Evolutionary conservation across 371 early-diverging fungal genomes (phyloP), one percentile per base, ranked within the genome.

Genomic region (Mucor lusitanicus): DNA sequence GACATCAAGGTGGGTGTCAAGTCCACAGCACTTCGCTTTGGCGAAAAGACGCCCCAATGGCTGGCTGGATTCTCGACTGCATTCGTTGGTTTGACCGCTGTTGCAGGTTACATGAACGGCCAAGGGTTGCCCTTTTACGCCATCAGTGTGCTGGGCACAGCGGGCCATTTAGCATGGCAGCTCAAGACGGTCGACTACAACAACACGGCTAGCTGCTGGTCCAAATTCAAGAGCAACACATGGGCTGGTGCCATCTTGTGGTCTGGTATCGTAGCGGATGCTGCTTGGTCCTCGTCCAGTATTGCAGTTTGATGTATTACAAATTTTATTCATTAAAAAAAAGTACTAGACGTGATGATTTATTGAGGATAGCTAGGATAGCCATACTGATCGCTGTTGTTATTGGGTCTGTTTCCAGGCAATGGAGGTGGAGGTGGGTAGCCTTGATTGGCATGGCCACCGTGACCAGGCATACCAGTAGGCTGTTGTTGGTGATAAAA

Each of bases 1-100:
- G 98, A 98, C 76, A 42, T 91, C 39, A 78, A 82, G 48, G 90
- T 88, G 12, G 97, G 97, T 5, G 91, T 97, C 59, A 95, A 95
- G 73, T 97, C 97, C 0, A 97, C 98, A 4, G 96, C 98, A 0
- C 71, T 97, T 8, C 81, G 87, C 2, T 95, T 97, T 79, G 96
- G 90, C 3, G 88, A 90, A 17, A 83, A 87, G 37, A 90, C 94
- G 1, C 88, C 88, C 37, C 74, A 80, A 35, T 91, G 89, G 76
- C 80, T 97, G 17, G 74, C 91, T 1, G 87, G 81, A 0, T 95
- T 97, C 71, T 90, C 95, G 0, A 75, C 85, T 1, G 71, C 86
- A 0, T 91, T 92, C 55, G 78, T 95, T 5, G 84, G 85, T 0
- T 73, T 91, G 67, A 74, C 95, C 2, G 86, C 87, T 3, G 46